phyloP scores from a whole-genome alignment of 2,329 filamentous ascomycete species.

The Microcyclospora tardicrescens region DNA sequence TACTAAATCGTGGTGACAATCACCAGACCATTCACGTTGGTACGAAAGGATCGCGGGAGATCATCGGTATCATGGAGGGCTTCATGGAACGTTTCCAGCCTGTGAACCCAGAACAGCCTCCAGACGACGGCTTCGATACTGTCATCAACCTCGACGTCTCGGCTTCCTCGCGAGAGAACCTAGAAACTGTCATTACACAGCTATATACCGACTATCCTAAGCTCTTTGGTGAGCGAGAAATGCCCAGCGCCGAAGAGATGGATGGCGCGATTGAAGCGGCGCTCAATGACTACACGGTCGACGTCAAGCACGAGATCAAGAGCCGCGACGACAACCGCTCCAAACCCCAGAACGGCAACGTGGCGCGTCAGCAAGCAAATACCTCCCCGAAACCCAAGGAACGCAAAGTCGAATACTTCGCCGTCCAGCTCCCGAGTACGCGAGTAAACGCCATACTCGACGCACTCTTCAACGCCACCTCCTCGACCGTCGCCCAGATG shows the following conservation, averaged over 20 bases:
- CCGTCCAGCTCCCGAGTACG: conserved; percentile 40
- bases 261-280: conserved; percentile 68
- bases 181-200: conserved; percentile 62
- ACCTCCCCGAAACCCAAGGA: conserved; percentile 34
- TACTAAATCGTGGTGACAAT: conserved; percentile 80
- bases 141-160: conserved; percentile 75
- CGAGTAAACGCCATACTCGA: conserved; percentile 50
- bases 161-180: conserved; percentile 66
- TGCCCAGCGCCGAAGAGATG: conserved; percentile 61
- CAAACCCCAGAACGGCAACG: conserved; percentile 27
- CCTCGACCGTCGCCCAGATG: conserved; percentile 47
- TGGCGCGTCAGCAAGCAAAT: conserved; percentile 15
- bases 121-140: conserved; percentile 70
- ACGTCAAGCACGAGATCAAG: conserved; percentile 62
- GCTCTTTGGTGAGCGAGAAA: conserved; percentile 46
- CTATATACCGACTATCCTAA: conserved; percentile 68
- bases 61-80: conserved; percentile 85
- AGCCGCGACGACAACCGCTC: conserved; percentile 29
- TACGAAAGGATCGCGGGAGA: conserved; percentile 59
- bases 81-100: conserved; percentile 81
- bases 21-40: conserved; percentile 91
- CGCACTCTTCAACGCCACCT: conserved; percentile 49
- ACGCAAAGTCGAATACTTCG: conserved; percentile 51
- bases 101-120: conserved; percentile 50
- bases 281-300: conserved; percentile 62